Conservation (phyloP, 2,329 filamentous ascomycete species). For the Talaromyces sp. region DNA sequence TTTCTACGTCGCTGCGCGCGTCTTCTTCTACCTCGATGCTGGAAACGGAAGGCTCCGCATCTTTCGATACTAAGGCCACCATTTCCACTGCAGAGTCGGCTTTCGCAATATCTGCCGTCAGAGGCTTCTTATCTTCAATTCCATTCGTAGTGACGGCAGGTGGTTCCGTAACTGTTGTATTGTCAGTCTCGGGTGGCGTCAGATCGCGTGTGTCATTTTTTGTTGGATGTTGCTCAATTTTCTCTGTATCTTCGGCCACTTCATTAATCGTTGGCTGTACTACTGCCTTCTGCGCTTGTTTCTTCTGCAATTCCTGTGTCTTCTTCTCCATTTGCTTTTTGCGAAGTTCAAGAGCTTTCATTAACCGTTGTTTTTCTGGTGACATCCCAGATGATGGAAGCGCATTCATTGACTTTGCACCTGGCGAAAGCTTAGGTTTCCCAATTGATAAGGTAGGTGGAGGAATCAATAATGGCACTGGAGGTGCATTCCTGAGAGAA, state of each 20-base stretch:
- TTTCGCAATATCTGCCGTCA: conserved; percentile 20
- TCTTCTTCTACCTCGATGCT: neutral
- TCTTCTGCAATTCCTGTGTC: conserved; percentile 28
- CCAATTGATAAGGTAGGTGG: conserved; percentile 34
- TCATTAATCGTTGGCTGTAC: neutral
- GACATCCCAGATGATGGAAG: conserved; percentile 59
- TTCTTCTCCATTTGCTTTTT: conserved; percentile 67
- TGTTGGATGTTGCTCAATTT: conserved; percentile 25
- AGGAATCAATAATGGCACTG: conserved; percentile 40
- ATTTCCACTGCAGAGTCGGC: conserved; percentile 26
- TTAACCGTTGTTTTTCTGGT: conserved; percentile 83
- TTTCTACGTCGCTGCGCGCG: neutral
- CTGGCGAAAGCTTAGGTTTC: conserved; percentile 36
- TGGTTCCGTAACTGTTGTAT: neutral
- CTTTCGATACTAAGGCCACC: conserved; percentile 17
- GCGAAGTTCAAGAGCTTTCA: conserved; percentile 89
- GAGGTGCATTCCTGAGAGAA: conserved; percentile 29
- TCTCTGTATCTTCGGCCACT: conserved; percentile 25
- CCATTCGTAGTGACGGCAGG: neutral
- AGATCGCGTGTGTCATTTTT: neutral
- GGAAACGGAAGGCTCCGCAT: neutral
- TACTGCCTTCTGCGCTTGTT: conserved; percentile 22
- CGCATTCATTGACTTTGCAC: conserved; percentile 45
- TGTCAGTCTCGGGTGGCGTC: neutral
- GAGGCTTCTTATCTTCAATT: conserved; percentile 17